phyloP scores from a whole-genome alignment of 129 eudicot species.

The Pulicaria dysenterica region DNA sequence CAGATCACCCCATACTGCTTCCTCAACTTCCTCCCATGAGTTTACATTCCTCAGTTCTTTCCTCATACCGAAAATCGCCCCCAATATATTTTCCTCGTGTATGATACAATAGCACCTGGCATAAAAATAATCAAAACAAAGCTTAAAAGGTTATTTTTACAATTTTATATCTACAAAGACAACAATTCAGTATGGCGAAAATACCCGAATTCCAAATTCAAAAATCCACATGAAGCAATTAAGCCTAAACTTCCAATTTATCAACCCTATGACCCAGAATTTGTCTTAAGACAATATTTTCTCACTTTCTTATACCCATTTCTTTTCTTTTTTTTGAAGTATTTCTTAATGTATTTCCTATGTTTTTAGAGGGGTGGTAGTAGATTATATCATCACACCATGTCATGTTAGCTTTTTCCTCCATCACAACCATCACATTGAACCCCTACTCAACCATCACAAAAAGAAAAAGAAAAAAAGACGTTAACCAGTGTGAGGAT shows the following conservation, averaged over 20 bases:
- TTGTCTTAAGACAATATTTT: background rate
- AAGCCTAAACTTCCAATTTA: background rate
- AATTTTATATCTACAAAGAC: conserved; percentile 3
- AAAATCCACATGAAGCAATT: background rate
- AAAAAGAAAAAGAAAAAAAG: no score
- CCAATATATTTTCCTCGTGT: conserved; percentile 85
- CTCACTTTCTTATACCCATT: no score
- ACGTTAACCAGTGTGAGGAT: no score
- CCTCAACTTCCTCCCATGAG: conserved; percentile 96
- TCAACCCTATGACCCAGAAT: background rate
- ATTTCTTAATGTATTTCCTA: no score
- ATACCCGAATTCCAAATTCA: background rate
- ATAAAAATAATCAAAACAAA: background rate
- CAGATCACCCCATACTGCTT: conserved; percentile 79
- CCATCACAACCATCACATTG: no score
- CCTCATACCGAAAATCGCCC: conserved; percentile 79
- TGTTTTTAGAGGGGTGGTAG: no score
- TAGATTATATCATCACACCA: no score
- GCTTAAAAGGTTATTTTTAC: background rate
- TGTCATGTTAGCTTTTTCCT: no score
- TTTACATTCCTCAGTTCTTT: conserved; percentile 62
- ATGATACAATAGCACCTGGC: conserved; percentile 87
- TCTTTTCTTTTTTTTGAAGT: no score
- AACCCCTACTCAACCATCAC: no score
- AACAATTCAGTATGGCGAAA: background rate